phyloP scores from a whole-genome alignment of 1,284 basidiomycete genomes.

The Sphaerobolus stellatus region DNA sequence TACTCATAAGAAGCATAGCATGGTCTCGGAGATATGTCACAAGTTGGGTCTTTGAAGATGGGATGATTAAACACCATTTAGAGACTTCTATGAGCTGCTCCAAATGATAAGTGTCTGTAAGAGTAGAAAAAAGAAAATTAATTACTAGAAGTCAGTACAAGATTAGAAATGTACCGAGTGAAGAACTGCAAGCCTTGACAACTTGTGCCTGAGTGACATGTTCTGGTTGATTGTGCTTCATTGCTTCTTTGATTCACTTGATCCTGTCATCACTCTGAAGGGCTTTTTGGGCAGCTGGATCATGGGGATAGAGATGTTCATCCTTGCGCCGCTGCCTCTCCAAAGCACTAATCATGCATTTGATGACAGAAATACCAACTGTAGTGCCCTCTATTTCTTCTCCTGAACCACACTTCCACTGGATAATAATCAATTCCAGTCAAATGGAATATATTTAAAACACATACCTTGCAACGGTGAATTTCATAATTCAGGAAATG shows the following conservation, averaged over 20 bases:
- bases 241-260: conserved; percentile 13
- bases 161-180: conserved; percentile 15
- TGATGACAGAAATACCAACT: conserved; percentile 15
- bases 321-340: conserved; percentile 14
- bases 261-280: conserved; percentile 14
- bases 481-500: conserved; percentile 22
- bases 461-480: conserved; percentile 19
- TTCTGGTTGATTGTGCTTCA: conserved; percentile 15
- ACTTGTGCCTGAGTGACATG: conserved; percentile 16
- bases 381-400: conserved; percentile 8
- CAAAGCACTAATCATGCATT: conserved; percentile 16
- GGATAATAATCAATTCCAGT: background rate
- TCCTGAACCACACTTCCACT: background rate
- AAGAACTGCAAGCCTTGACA: conserved; percentile 21
- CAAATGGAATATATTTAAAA: background rate
- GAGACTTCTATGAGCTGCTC: conserved; percentile 16
- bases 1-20: conserved; percentile 17
- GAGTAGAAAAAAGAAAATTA: conserved; percentile 1
- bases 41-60: background rate
- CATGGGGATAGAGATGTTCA: conserved; percentile 11
- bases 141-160: background rate
- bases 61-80: background rate
- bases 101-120: conserved; percentile 20
- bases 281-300: conserved; percentile 9
- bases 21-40: conserved; percentile 24